Base-by-base conservation (phyloP, 2,329 filamentous ascomycete genomes). In the Fusarium nanum region DNA sequence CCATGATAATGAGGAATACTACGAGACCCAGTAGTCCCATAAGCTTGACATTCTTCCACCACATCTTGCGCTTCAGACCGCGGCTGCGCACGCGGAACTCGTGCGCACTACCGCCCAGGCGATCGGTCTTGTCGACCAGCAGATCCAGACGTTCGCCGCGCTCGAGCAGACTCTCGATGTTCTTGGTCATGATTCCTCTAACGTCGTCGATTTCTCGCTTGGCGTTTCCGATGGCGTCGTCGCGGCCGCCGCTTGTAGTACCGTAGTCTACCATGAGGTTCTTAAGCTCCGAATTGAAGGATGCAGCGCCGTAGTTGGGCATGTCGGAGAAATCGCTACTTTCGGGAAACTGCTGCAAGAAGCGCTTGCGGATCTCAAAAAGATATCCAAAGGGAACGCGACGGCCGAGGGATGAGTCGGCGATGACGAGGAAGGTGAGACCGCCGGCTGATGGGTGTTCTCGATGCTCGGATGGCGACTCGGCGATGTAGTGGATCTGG, bases 11-110 rank as follows among this genome's bases (percentile, higher is more conserved):
- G 67, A 89, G 77, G 46, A 84, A 77, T 27, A 96, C 81, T 3
- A 94, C 93, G 46, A 98, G 77, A 6, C 81, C 85, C 67, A 94
- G 77, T 73, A 99, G 80, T 9, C 88, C 91, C 94, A 98, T 97
- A 73, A 99, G 82, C 84, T 97, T 97, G 47, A 97, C 88, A 80
- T 99, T 98, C 90, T 98, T 98, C 95, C 95, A 98, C 96, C 96
- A 99, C 96, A 99, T 98, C 81, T 91, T 88, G 77, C 97, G 88
- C 83, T 96, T 92, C 74, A 99, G 81, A 2, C 93, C 94, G 27
- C 94, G 85, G 79, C 92, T 97, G 73, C 95, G 87, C 20, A 98
- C 91, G 55, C 96, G 86, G 78, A 99, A 99, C 78, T 99, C 96
- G 74, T 91, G 86, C 56, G 96, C 94, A 79, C 90, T 96, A 28